Evolutionary conservation across 1,284 basidiomycete genomes (phyloP), one percentile per base, ranked within the genome.

Genomic region (Ustilago hordei): DNA sequence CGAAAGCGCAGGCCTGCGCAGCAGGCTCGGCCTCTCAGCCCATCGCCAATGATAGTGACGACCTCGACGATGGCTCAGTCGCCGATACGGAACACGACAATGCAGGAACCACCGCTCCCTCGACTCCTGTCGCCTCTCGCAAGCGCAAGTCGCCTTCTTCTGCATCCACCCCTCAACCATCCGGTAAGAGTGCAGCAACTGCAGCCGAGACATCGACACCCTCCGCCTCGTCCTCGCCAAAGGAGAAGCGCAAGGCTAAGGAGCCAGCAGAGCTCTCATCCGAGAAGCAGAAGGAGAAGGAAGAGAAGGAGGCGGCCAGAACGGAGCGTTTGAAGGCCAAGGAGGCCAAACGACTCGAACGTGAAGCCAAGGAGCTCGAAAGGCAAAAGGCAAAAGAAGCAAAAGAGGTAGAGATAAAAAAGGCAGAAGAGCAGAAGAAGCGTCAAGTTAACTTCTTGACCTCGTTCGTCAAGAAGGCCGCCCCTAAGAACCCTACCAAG

Each of bases 261-360:
- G 69, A 80, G 35, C 79, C 67, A 7, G 32, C 31, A 32, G 74
- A 79, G 53, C 60, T 67, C 8, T 77, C 71, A 23, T 74, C 81
- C 12, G 76, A 80, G 47, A 76, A 80, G 66, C 70, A 72, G 13
- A 66, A 68, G 61, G 78, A 90, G 84, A 87, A 87, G 54, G 78
- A 81, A n/a, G 78, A 81, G 60, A 89, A 88, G 69, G 81, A 84
- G 34, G 87, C 87, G 13, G 78, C 79, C 23, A 89, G 89, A 74
- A 88, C 71, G 5, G 76, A 75, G 19, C 55, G 62, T 4, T 36
- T 78, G 38, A 70, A 71, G 55, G 62, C 55, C 0, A 65, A 53
- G 55, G 68, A 77, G 45, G 78, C 81, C 31, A 82, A 80, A 68
- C 69, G 77, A 12, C 71, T 78, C 53, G 76, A 78, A 55, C 64